Evolutionary conservation across 306 rosid species (phyloP).

Genomic region (Pyrus communis): DNA sequence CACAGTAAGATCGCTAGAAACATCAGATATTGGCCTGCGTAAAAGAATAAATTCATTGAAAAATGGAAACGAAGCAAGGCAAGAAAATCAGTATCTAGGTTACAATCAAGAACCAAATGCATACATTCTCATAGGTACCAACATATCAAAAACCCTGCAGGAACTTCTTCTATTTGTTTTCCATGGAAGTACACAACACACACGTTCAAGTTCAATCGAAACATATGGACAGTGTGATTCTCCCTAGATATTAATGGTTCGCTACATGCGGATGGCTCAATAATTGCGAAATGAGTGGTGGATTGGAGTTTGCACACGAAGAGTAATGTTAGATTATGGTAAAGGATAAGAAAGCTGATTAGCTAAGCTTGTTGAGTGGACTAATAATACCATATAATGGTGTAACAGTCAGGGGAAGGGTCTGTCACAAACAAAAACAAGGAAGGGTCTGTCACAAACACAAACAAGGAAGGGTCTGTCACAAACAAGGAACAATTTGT

Average conservation of each 20-base stretch:
- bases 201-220: conserved; percentile 11
- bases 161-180: conserved; percentile 21
- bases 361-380: conserved; percentile 14
- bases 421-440: conserved; percentile 2
- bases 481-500: conserved; percentile 22
- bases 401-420: conserved; percentile 3
- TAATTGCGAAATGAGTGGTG: conserved; percentile 43
- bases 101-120: conserved; percentile 10
- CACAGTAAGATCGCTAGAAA: conserved; percentile 77
- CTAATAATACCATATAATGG: too few species aligned
- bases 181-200: not conserved
- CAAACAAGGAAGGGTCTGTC: conserved; percentile 15
- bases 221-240: conserved; percentile 28
- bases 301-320: conserved; percentile 9
- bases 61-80: conserved; percentile 22
- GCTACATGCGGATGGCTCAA: conserved; percentile 15
- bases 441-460: conserved; percentile 24
- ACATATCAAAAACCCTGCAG: conserved; percentile 25
- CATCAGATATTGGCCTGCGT: conserved; percentile 98
- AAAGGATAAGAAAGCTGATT: not conserved
- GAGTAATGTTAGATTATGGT: conserved; percentile 11
- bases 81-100: conserved; percentile 12
- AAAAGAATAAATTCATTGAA: conserved; percentile 22
- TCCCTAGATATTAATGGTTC: conserved; percentile 19
- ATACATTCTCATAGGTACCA: conserved; percentile 31